Conservation (phyloP, 2,329 filamentous ascomycete species). For the Blastomyces emzantsi region DNA sequence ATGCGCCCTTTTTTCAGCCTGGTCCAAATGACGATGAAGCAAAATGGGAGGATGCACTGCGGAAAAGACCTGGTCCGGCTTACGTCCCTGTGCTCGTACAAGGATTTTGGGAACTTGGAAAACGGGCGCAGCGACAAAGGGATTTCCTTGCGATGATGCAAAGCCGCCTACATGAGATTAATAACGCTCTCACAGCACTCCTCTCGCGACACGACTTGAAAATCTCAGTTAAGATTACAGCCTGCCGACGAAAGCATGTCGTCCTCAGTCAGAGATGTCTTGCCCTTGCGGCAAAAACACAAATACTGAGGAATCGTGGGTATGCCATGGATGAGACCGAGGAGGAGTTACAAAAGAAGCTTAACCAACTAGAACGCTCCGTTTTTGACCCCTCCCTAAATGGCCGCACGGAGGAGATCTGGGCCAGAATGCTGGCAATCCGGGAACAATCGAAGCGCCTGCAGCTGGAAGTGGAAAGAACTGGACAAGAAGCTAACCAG, state of each 20-base stretch:
- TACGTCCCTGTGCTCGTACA: slow-evolving; percentile 53
- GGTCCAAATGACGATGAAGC: slow-evolving; percentile 48
- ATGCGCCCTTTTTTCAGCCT: slow-evolving; percentile 54
- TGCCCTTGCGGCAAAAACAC: slow-evolving; percentile 54
- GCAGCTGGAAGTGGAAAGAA: slow-evolving; percentile 51
- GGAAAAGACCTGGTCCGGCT: slow-evolving; percentile 48
- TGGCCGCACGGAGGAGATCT: slow-evolving; percentile 56
- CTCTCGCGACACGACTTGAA: slow-evolving; percentile 53
- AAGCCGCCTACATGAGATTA: slow-evolving; percentile 55
- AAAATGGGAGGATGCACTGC: slow-evolving; percentile 57
- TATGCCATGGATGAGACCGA: slow-evolving; percentile 57
- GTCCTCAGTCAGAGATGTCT: slow-evolving; percentile 52
- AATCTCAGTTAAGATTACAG: slow-evolving; percentile 49
- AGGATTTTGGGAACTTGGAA: slow-evolving; percentile 52
- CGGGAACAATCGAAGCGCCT: slow-evolving; percentile 50
- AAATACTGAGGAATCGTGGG: slow-evolving; percentile 53
- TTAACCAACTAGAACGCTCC: slow-evolving; percentile 48
- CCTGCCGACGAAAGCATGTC: slow-evolving; percentile 51
- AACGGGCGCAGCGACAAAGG: slow-evolving; percentile 49
- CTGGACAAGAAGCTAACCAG: slow-evolving; percentile 35
- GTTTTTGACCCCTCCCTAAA: slow-evolving; percentile 53
- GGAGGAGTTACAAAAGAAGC: slow-evolving; percentile 54
- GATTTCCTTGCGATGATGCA: slow-evolving; percentile 50
- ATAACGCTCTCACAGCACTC: slow-evolving; percentile 50
- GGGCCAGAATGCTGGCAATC: slow-evolving; percentile 56